These are phyloP conservation scores for Phytophthora agathidicida DNA, from an alignment of 352 stramenopile species.

Conservation along the genomic window DNA sequence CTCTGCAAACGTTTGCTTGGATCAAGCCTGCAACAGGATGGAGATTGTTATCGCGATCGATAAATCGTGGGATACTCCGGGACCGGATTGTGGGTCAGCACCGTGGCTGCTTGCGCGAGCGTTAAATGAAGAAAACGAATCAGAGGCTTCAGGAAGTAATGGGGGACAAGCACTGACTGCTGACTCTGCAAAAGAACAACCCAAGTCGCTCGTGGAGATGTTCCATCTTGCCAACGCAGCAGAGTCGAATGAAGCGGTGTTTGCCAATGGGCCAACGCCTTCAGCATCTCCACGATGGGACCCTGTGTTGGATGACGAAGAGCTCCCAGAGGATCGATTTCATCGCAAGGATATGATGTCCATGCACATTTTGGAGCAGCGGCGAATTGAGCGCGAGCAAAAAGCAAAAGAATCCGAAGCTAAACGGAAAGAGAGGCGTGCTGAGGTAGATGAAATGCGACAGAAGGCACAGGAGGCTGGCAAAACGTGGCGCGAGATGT, in stretches of 20 bases:
- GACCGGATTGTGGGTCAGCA: constrained; percentile 60
- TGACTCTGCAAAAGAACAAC: constrained; percentile 11
- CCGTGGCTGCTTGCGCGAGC: constrained; percentile 72
- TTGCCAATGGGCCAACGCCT: not conserved
- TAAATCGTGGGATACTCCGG: constrained; percentile 49
- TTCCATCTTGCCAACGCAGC: constrained; percentile 58
- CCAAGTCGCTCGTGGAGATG: constrained; percentile 70
- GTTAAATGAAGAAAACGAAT: constrained; percentile 40
- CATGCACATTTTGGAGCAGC: constrained; percentile 86
- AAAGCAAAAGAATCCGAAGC: constrained; percentile 63
- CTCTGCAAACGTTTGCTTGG: constrained; percentile 42
- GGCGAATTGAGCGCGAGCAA: constrained; percentile 58
- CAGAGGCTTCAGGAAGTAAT: not conserved
- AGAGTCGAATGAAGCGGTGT: not conserved
- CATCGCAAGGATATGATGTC: constrained; percentile 87
- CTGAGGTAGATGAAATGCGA: constrained; percentile 62
- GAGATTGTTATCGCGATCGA: constrained; percentile 50
- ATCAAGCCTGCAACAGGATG: constrained; percentile 42
- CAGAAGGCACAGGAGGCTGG: constrained; percentile 53
- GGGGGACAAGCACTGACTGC: not conserved
- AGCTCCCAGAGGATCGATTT: constrained; percentile 81
- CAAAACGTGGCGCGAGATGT: constrained; percentile 84
- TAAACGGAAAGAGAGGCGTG: constrained; percentile 50
- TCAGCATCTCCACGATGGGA: constrained; percentile 46
- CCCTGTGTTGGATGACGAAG: constrained; percentile 75